phyloP scores from a whole-genome alignment of 2,329 filamentous ascomycete genomes.

The Epichloe glyceriae region DNA sequence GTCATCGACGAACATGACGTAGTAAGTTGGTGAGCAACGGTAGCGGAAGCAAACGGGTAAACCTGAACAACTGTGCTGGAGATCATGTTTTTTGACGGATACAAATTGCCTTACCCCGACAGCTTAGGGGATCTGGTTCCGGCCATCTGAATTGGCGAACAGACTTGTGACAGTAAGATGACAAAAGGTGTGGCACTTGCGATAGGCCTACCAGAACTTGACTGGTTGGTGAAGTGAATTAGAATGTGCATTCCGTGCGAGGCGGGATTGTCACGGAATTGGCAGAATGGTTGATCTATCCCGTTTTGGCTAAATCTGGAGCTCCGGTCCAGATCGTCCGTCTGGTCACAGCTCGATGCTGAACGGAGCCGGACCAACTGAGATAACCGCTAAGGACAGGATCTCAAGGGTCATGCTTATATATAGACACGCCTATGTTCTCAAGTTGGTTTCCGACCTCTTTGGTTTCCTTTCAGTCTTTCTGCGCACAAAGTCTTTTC shows the following conservation, averaged over 20 bases:
- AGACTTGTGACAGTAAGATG: not conserved
- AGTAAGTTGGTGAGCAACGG: no score
- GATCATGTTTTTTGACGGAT: not conserved
- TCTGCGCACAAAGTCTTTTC: not conserved
- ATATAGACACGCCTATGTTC: not conserved
- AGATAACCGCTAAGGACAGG: not conserved
- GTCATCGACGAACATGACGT: no score
- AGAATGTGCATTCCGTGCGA: not conserved
- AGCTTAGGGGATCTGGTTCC: not conserved
- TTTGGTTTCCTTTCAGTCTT: not conserved
- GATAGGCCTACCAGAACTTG: no score
- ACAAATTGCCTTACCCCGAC: not conserved
- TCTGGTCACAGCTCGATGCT: no score
- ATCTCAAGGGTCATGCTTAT: not conserved
- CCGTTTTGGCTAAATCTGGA: no score
- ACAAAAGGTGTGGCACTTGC: no score
- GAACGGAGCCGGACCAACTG: constrained; percentile 1
- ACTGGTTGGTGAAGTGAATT: not conserved
- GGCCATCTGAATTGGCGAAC: not conserved
- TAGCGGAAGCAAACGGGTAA: not conserved
- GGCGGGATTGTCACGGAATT: not conserved
- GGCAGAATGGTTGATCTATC: no score
- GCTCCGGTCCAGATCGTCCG: not conserved
- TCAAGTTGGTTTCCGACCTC: not conserved
- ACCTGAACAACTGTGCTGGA: not conserved